Evolutionary conservation across 1,284 basidiomycete species (phyloP), one percentile per base, ranked within the genome.

Genomic region (Austroboletus niveus): DNA sequence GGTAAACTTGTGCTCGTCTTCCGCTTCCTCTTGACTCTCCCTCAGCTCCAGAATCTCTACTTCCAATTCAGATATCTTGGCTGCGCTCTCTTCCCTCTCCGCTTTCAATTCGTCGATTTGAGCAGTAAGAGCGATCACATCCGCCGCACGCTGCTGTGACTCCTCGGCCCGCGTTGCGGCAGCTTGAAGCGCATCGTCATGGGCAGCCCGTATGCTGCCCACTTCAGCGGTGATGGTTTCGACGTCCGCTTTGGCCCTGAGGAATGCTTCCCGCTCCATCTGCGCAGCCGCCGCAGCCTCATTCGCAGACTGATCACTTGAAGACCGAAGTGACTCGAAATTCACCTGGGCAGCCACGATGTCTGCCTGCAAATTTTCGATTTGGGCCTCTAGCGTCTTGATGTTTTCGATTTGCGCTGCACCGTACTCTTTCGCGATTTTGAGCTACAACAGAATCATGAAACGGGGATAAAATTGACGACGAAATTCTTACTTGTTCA

Each of bases 1-100:
- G 9, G 75, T 68, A 57, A 74, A 72, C 41, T 71, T 72, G 47
- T 77, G 78, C 41, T 79, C 78, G 50, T 88, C 87, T 57, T 85
- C 83, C 5, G 75, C 72, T 34, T 74, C 74, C 56, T 92, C 89
- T 56, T 85, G 80, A 24, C 75, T 75, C 60, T 89, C 87, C 65
- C 81, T 88, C 52, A 88, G 67, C 69, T 93, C 91, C 48, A 93
- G 73, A 35, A 92, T 77, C 62, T 92, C 86, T 43, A 89, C 72
- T 70, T 94, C 88, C 12, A 93, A 76, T 57, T 89, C 85, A 1
- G 85, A 88, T 12, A 94, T 75, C 65, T 85, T 91, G 60, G 74
- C 79, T 43, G 85, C 82, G 46, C 75, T 81, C 58, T 92, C 90
- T 57, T 89, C 88, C 61, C 84, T 83, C 70, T 92, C 87, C 20